These are phyloP conservation scores for Trypanosoma congolense DNA, from an alignment of 208 protist genomes.

Conservation along the genomic window DNA sequence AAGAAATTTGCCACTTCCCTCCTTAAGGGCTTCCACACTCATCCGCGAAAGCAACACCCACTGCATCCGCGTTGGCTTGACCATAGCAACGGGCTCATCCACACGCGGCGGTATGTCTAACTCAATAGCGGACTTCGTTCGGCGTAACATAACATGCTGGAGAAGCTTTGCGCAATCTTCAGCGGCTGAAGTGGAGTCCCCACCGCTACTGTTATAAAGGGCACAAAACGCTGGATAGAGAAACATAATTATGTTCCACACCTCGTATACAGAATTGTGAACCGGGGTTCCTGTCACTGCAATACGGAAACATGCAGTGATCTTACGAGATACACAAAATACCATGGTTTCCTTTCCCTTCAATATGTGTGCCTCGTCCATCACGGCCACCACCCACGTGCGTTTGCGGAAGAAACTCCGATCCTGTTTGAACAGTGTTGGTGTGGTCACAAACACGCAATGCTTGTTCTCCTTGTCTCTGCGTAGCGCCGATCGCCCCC, in stretches of 20 bases:
- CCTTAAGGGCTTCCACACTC: constrained; percentile 52
- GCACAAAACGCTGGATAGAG: constrained; percentile 87
- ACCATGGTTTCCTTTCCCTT: constrained; percentile 77
- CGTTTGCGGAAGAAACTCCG: constrained; percentile 77
- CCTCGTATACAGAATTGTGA: constrained; percentile 95
- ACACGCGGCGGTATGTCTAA: constrained; percentile 95
- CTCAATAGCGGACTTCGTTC: constrained; percentile 96
- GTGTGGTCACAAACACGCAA: constrained; percentile 95
- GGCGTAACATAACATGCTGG: constrained; percentile 91
- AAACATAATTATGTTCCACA: constrained; percentile 95
- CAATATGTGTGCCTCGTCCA: constrained; percentile 98
- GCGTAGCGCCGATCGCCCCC: constrained; percentile 31
- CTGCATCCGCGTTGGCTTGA: constrained; percentile 74
- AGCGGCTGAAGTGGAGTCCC: constrained; percentile 45
- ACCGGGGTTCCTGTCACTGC: constrained; percentile 94
- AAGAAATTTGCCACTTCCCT: constrained; percentile 22
- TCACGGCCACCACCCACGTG: constrained; percentile 88
- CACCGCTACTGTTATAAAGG: constrained; percentile 37
- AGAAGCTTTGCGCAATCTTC: constrained; percentile 69
- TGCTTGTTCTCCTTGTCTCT: constrained; percentile 42
- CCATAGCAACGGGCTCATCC: constrained; percentile 68
- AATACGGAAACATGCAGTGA: constrained; percentile 75
- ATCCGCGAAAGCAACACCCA: constrained; percentile 62
- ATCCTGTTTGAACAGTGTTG: constrained; percentile 89
- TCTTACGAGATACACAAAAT: constrained; percentile 49